Percentiles rank a stretch among this genome's conserved stretches.
Evolutionary conservation across 345 rosid species (phyloP).

Genomic region (Leavenworthia alabamica): DNA sequence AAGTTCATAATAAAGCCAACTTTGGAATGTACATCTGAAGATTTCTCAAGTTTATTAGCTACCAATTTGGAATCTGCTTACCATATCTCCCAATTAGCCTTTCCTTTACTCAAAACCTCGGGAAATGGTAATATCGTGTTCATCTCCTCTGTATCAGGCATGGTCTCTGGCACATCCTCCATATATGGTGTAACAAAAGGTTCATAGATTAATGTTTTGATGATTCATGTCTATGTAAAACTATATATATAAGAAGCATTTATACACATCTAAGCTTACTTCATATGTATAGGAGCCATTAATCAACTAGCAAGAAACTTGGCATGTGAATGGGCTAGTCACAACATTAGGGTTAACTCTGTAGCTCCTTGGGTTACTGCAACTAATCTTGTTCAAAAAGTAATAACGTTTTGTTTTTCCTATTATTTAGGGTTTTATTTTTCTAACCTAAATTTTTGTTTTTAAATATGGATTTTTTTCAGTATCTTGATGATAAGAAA

Average conservation of each 20-base stretch:
- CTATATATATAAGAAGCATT: background rate
- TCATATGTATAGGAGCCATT: slow-evolving; percentile 36
- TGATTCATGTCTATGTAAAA: background rate
- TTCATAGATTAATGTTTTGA: background rate
- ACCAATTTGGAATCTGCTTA: slow-evolving; percentile 26
- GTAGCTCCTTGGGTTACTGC: slow-evolving; percentile 41
- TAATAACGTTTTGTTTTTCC: background rate
- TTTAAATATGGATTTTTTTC: background rate
- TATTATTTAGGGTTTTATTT: background rate
- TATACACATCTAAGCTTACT: background rate
- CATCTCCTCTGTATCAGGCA: slow-evolving; percentile 40
- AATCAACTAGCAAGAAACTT: slow-evolving; percentile 43
- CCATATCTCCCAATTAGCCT: slow-evolving; percentile 25
- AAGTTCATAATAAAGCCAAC: slow-evolving; percentile 33
- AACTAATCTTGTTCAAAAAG: slow-evolving; percentile 18
- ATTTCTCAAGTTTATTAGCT: slow-evolving; percentile 17
- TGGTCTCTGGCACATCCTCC: slow-evolving; percentile 22
- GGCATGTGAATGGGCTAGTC: slow-evolving; percentile 65
- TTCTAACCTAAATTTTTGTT: background rate
- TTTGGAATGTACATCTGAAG: slow-evolving; percentile 15
- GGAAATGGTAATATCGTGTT: slow-evolving; percentile 47
- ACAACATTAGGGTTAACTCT: slow-evolving; percentile 42
- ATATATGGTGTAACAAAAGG: slow-evolving; percentile 35
- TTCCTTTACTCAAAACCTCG: slow-evolving; percentile 31
- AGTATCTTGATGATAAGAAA: slow-evolving; percentile 13